Base-by-base conservation (phyloP, 768 basidiomycete species). In the Amanita rimosa region DNA sequence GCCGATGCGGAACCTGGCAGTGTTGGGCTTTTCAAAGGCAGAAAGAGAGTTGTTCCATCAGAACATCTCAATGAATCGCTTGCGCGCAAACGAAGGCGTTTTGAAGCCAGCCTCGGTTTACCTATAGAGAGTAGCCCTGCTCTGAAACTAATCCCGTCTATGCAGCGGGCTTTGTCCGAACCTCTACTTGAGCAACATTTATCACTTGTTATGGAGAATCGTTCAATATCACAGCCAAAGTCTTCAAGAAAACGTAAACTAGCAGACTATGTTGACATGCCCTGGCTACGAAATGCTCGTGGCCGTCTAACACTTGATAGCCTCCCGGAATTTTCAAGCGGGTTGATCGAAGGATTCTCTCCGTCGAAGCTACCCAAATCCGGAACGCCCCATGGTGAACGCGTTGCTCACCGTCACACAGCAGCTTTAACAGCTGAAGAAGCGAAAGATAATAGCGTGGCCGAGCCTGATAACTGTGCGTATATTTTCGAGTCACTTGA, bases 241-340 rank as follows among this genome's bases (percentile, higher is more conserved):
- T 38, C 38, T 13, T 29, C 27, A 11, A 48, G 36, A 27, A 48
- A 48, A 9, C 47, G 29, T 39, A 48, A 48, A 48, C 26, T 48
- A 8, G 40, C 33, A 17, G 47, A 48, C 16, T 48, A 39, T 17
- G 4, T 40, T 41, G 38, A 29, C 17, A 19, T 48, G 9, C 26
- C 36, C 7, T 13, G 9, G 21, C n/a, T 48, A 16, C 26, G 47
- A 31, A 40, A 40, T n/a, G 27, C 33, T 17, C 38, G 47, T 11
- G 2, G 17, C 10, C 47, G 27, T 21, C 13, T 9, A 14, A 27
- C 44, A 16, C 49, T 19, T 19, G 35, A 38, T 11, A 38, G 8
- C 27, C 34, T 24, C 10, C 36, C 36, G 13, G 26, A 21, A 26
- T 16, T 22, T 24, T 21, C 46, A 21, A 36, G 26, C 26, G 22